Conservation (phyloP, 148 eudicot species). For the Rhododendron mucronatum region DNA sequence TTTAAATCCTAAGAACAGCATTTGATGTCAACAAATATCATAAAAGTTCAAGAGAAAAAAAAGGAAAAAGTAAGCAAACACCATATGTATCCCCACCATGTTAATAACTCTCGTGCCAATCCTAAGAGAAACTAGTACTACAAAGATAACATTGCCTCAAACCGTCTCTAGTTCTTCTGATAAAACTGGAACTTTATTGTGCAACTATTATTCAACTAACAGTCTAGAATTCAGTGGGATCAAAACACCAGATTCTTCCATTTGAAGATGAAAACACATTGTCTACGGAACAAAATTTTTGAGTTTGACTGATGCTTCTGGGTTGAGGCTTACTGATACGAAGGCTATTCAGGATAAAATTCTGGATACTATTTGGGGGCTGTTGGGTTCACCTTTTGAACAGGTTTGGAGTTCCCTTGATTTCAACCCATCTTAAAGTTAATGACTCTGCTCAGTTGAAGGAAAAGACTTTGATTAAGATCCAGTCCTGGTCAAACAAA, state of each 20-base stretch:
- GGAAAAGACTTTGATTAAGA: not conserved
- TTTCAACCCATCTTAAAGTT: not conserved
- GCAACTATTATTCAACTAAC: not conserved
- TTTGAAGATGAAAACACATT: not conserved
- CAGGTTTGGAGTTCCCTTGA: not conserved
- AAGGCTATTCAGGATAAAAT: not conserved
- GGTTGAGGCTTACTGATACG: not conserved
- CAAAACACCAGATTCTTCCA: not conserved
- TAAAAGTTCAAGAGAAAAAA: not conserved
- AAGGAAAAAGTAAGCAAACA: not conserved
- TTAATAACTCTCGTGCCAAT: not conserved
- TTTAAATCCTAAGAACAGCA: not conserved
- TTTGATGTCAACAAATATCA: not conserved
- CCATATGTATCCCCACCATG: not conserved
- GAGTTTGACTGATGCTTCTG: not conserved
- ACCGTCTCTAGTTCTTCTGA: not conserved
- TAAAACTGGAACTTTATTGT: not conserved
- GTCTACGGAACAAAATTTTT: not conserved
- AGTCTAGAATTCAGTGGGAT: not conserved
- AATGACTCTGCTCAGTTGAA: not conserved
- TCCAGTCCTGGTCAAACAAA: not conserved
- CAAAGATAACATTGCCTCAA: not conserved
- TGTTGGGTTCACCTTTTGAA: not conserved
- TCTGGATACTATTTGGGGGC: not conserved
- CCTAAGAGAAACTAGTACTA: not conserved